Evolutionary conservation across 1,284 basidiomycete species (phyloP).

Genomic region (Irpex sp.): DNA sequence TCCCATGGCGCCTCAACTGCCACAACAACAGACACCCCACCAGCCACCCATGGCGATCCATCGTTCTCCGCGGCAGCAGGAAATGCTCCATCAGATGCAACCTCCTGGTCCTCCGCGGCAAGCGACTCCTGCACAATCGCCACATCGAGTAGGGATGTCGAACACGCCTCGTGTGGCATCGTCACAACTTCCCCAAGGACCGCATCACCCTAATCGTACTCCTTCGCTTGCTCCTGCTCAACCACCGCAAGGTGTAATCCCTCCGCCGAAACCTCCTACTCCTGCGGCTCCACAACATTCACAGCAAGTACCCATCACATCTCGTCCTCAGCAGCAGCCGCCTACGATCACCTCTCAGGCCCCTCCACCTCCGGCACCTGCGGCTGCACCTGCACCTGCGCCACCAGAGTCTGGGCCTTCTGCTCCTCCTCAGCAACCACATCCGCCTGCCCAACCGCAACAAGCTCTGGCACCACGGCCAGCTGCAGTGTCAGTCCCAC

Average conservation of each 20-base stretch:
- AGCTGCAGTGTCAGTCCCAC: not conserved
- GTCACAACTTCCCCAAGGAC: slow-evolving; percentile 20
- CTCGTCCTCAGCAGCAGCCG: not conserved
- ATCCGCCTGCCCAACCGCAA: not conserved
- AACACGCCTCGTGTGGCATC: slow-evolving; percentile 20
- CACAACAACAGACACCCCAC: slow-evolving; percentile 11
- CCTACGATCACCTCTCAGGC: not conserved
- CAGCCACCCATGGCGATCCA: not conserved
- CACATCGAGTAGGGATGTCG: slow-evolving; percentile 14
- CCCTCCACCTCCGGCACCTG: not conserved
- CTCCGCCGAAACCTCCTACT: slow-evolving; percentile 15
- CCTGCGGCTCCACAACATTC: not conserved
- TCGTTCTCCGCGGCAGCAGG: slow-evolving; percentile 8
- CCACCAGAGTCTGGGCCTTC: not conserved
- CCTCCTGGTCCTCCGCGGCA: slow-evolving; percentile 10
- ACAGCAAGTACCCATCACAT: slow-evolving; percentile 5
- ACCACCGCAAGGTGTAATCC: not conserved
- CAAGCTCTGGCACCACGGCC: not conserved
- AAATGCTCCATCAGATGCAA: slow-evolving; percentile 12
- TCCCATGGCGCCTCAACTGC: slow-evolving; percentile 22
- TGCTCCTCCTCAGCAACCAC: not conserved
- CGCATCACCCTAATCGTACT: slow-evolving; percentile 14
- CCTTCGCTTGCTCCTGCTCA: slow-evolving; percentile 11
- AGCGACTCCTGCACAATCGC: slow-evolving; percentile 14
- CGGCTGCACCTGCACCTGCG: not conserved